phyloP scores from a whole-genome alignment of 2,329 filamentous ascomycete genomes.

The Thielaviopsis populi region DNA sequence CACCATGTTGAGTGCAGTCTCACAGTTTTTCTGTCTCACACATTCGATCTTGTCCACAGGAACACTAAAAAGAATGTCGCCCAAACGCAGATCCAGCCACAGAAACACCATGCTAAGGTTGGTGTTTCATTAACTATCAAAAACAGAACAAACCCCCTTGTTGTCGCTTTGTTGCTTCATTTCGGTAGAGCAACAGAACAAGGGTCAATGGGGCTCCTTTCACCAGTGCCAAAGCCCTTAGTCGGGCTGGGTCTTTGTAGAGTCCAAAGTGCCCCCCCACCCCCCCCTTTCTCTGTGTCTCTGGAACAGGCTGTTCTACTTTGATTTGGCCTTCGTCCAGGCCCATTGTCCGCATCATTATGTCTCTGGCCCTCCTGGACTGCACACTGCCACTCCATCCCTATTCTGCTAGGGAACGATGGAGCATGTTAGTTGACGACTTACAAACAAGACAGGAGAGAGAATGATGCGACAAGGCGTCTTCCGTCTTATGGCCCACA shows the following conservation, averaged over 20 bases:
- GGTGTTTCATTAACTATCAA: neutral
- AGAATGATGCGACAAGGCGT: neutral
- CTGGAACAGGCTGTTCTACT: neutral
- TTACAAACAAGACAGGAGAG: neutral
- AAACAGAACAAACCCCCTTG: neutral
- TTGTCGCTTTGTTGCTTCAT: conserved; percentile 2
- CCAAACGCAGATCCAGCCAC: neutral
- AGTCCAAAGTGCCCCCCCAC: neutral
- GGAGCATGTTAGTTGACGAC: neutral
- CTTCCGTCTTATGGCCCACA: no score
- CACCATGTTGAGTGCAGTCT: neutral
- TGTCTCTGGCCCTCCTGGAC: neutral
- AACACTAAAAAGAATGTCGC: neutral
- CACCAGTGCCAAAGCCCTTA: neutral
- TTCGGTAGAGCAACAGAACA: conserved; percentile 9
- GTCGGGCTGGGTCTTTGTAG: neutral
- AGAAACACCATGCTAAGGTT: neutral
- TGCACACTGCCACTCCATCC: conserved; percentile 2
- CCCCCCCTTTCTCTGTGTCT: neutral
- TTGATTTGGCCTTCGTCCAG: neutral
- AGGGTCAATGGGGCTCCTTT: conserved; percentile 1
- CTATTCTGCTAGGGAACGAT: neutral
- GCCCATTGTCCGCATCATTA: neutral
- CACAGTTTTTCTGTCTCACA: neutral
- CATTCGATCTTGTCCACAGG: neutral